phyloP scores from a whole-genome alignment of 768 basidiomycete genomes.

The Tylopilus vinaceipallidus region DNA sequence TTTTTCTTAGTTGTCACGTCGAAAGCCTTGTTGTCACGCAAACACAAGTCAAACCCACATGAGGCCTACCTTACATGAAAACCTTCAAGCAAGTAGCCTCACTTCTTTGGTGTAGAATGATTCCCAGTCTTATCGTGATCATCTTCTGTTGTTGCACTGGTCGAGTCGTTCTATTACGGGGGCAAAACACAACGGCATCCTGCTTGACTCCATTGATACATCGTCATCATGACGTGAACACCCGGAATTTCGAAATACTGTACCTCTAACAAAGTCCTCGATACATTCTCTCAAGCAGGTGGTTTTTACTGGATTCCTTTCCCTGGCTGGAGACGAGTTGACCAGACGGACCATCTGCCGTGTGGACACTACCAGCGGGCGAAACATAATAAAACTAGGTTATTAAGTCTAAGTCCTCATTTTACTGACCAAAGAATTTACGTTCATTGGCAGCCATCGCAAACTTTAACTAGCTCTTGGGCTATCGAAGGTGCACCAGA shows the following conservation, averaged over 20 bases:
- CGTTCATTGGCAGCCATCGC: not conserved
- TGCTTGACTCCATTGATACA: not conserved
- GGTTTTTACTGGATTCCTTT: no score
- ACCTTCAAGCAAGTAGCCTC: not conserved
- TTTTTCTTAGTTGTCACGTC: no score
- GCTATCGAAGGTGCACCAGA: not conserved
- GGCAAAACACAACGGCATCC: slow-evolving; percentile 1
- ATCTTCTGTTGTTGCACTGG: not conserved
- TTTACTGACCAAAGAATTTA: slow-evolving; percentile 5
- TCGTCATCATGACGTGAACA: not conserved
- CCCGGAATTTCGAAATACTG: not conserved
- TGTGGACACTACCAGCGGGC: not conserved
- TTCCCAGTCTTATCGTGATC: slow-evolving; percentile 7
- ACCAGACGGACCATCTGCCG: not conserved
- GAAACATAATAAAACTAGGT: slow-evolving; percentile 1
- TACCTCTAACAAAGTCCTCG: not conserved
- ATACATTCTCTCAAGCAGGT: not conserved
- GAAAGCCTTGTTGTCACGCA: no score
- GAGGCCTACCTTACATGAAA: no score
- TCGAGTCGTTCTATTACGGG: not conserved
- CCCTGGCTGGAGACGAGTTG: no score
- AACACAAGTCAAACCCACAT: no score
- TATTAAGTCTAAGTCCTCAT: not conserved
- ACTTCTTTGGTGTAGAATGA: slow-evolving; percentile 1
- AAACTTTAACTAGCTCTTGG: not conserved